Percentiles rank a stretch among this genome's conserved stretches.
These are phyloP conservation scores for Marasmius sp. DNA, from an alignment of 1,284 basidiomycete species.

Conservation along the genomic window DNA sequence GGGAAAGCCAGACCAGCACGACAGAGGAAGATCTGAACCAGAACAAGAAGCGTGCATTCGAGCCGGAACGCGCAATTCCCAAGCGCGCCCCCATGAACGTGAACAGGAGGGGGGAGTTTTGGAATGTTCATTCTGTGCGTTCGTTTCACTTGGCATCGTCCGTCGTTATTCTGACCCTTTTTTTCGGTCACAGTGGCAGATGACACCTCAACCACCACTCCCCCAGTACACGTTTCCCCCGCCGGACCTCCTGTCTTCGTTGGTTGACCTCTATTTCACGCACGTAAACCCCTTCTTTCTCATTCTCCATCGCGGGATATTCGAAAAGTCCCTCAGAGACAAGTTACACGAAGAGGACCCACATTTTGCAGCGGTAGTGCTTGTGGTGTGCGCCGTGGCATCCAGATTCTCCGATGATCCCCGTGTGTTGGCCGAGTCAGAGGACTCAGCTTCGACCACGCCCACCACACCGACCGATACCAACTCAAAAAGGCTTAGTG, in stretches of 20 bases:
- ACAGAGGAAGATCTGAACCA: too few relatives aligned
- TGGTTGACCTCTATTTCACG: conserved; percentile 64
- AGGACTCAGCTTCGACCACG: conserved; percentile 6
- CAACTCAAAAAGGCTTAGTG: conserved; percentile 32
- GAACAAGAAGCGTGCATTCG: conserved; percentile 26
- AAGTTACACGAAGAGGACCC: conserved; percentile 51
- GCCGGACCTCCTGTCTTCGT: conserved; percentile 45
- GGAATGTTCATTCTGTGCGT: conserved; percentile 18
- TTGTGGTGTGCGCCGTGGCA: conserved; percentile 65
- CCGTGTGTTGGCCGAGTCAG: conserved; percentile 39
- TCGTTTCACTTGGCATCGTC: neutral
- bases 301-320: conserved; percentile 64
- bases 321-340: conserved; percentile 49
- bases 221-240: conserved; percentile 40
- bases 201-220: conserved; percentile 7
- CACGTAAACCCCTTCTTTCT: conserved; percentile 52
- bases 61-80: conserved; percentile 38
- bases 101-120: conserved; percentile 16
- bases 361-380: conserved; percentile 59
- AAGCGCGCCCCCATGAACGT: neutral
- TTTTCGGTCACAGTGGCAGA: conserved; percentile 27
- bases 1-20: too few relatives aligned
- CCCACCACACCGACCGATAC: too few relatives aligned
- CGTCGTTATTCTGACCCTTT: neutral
- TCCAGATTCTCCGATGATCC: conserved; percentile 60